Conservation (phyloP, 164 flowering plant species). For the Magnolia officinalis region DNA sequence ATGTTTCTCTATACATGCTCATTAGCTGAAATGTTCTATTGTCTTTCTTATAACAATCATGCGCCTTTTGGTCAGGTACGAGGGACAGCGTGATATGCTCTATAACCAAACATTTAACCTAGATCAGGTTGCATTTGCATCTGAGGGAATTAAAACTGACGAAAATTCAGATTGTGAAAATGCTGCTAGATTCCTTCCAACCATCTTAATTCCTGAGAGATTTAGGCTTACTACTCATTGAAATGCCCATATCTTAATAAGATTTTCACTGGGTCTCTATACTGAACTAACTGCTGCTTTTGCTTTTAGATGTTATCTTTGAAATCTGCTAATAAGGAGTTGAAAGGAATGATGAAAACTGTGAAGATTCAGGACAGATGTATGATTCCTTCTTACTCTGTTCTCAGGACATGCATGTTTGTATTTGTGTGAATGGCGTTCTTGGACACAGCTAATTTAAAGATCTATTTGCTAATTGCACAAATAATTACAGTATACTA, state of each 20-base stretch:
- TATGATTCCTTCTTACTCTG: slow-evolving; percentile 21
- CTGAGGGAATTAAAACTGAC: slow-evolving; percentile 64
- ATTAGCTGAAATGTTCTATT: neutral
- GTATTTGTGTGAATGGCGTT: too few relatives aligned
- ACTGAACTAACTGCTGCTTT: slow-evolving; percentile 7
- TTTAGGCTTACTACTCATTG: neutral
- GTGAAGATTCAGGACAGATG: slow-evolving; percentile 89
- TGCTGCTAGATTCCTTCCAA: neutral
- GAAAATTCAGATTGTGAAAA: neutral
- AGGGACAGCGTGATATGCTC: slow-evolving; percentile 96
- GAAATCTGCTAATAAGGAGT: slow-evolving; percentile 80
- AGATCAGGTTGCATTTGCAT: slow-evolving; percentile 93
- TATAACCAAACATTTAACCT: slow-evolving; percentile 97
- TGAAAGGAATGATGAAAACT: slow-evolving; percentile 88
- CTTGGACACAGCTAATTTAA: too few relatives aligned
- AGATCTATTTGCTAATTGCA: too few relatives aligned
- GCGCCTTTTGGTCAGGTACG: slow-evolving; percentile 59
- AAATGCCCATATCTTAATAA: neutral
- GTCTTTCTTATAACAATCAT: neutral
- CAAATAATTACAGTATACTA: too few relatives aligned
- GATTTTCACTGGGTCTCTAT: neutral
- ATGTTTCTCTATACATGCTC: neutral
- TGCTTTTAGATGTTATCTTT: slow-evolving; percentile 68
- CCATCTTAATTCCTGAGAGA: neutral
- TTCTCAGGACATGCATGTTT: too few relatives aligned